These are phyloP conservation scores for Colletotrichum magnum DNA, from an alignment of 2,329 filamentous ascomycete genomes.

Conservation along the genomic window DNA sequence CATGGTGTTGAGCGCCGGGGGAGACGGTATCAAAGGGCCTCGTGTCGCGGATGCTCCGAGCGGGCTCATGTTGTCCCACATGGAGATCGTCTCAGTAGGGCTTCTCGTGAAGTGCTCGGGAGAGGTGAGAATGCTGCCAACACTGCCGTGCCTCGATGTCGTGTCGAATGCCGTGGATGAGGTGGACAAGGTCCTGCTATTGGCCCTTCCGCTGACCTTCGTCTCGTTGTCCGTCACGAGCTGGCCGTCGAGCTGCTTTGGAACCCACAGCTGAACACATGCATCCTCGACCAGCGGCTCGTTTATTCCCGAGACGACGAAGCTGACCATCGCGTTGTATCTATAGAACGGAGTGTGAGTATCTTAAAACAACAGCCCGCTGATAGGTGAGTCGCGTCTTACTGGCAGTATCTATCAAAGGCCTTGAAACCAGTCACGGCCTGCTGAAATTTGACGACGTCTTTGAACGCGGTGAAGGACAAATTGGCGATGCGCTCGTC, in stretches of 20 bases:
- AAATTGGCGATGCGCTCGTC: slow-evolving; percentile 51
- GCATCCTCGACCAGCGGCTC: slow-evolving; percentile 46
- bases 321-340: slow-evolving; percentile 46
- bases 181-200: slow-evolving; percentile 3
- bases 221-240: slow-evolving; percentile 44
- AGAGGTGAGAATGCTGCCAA: slow-evolving; percentile 14
- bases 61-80: slow-evolving; percentile 9
- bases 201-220: slow-evolving; percentile 1
- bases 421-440: slow-evolving; percentile 51
- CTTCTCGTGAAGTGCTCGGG: slow-evolving; percentile 12
- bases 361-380: neutral
- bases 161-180: slow-evolving; percentile 1
- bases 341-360: slow-evolving; percentile 13
- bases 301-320: slow-evolving; percentile 45
- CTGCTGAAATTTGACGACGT: slow-evolving; percentile 51
- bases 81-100: slow-evolving; percentile 28
- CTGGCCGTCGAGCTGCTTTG: slow-evolving; percentile 46
- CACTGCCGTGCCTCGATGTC: slow-evolving; percentile 25
- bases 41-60: neutral
- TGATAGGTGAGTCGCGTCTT: neutral
- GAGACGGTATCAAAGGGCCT: slow-evolving; percentile 43
- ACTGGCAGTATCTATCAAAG: slow-evolving; percentile 47
- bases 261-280: slow-evolving; percentile 51
- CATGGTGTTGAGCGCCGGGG: neutral
- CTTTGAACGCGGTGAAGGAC: slow-evolving; percentile 45